A percentile compares a stretch with the other conserved stretches of the same genome.
Conservation (phyloP, 257 asterid species). For the Solanum virginianum region DNA sequence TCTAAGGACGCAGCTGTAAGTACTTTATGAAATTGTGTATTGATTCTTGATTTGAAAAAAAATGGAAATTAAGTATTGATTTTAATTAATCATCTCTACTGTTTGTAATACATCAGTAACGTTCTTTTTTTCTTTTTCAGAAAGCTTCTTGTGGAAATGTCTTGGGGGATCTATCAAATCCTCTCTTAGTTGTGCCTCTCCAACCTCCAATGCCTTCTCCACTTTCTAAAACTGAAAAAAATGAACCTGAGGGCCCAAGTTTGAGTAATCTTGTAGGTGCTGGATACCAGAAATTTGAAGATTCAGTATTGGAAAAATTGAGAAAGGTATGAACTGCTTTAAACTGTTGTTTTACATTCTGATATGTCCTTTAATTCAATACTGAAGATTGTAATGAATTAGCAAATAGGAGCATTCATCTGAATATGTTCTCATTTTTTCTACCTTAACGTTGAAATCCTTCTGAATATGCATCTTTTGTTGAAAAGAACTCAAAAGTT, state of each 20-base stretch:
- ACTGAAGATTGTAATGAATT: neutral
- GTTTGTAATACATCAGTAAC: neutral
- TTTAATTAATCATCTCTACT: neutral
- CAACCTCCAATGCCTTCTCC: slow-evolving; percentile 35
- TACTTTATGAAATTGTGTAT: neutral
- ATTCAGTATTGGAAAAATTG: slow-evolving; percentile 65
- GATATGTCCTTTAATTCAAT: neutral
- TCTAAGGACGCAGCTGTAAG: slow-evolving; percentile 65
- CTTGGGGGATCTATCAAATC: slow-evolving; percentile 67
- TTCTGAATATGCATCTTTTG: neutral
- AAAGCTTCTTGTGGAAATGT: slow-evolving; percentile 45
- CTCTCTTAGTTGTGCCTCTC: slow-evolving; percentile 61
- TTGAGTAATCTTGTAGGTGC: slow-evolving; percentile 47
- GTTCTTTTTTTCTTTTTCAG: slow-evolving; percentile 5
- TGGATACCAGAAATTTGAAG: slow-evolving; percentile 57
- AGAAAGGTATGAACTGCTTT: slow-evolving; percentile 29
- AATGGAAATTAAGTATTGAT: neutral
- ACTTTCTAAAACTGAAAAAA: slow-evolving; percentile 17
- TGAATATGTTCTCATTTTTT: neutral
- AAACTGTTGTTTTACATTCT: neutral
- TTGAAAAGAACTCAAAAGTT: neutral
- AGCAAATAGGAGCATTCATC: neutral
- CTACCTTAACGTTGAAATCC: neutral
- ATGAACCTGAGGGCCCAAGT: slow-evolving; percentile 25
- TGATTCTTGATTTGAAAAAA: neutral